These are phyloP conservation scores for Escovopsis sp. DNA, from an alignment of 2,329 filamentous ascomycete species.

Conservation along the genomic window DNA sequence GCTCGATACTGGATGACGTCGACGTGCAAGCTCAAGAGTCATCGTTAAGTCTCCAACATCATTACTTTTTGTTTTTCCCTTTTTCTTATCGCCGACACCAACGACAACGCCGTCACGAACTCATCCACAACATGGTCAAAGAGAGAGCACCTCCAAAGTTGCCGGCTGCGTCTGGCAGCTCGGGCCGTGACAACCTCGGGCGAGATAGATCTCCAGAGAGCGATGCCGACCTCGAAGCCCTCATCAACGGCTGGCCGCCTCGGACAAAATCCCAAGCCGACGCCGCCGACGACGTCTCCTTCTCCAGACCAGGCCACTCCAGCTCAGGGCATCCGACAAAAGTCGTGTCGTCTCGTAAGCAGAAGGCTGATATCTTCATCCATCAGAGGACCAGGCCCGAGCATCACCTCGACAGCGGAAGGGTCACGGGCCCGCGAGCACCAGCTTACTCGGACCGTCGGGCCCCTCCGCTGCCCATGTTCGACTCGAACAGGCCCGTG, in stretches of 20 bases:
- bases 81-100: neutral
- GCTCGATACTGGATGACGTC: too few species aligned
- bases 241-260: conserved; percentile 16
- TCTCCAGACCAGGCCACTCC: conserved; percentile 11
- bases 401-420: conserved; percentile 35
- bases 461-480: conserved; percentile 31
- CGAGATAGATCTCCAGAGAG: conserved; percentile 18
- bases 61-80: neutral
- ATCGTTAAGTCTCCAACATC: neutral
- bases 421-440: conserved; percentile 31
- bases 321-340: conserved; percentile 26
- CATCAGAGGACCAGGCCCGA: conserved; percentile 41
- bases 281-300: conserved; percentile 6
- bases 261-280: conserved; percentile 12
- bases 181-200: conserved; percentile 14
- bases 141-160: conserved; percentile 32
- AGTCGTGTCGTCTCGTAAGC: conserved; percentile 36
- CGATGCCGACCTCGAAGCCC: conserved; percentile 19
- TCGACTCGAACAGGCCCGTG: conserved; percentile 24
- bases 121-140: conserved; percentile 27
- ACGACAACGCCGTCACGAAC: conserved; percentile 2
- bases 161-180: conserved; percentile 24
- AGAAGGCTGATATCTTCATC: conserved; percentile 41
- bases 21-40: too few species aligned
- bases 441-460: conserved; percentile 34